phyloP scores from a whole-genome alignment of 1,139 yeast species.

The Blastobotrys persicus region DNA sequence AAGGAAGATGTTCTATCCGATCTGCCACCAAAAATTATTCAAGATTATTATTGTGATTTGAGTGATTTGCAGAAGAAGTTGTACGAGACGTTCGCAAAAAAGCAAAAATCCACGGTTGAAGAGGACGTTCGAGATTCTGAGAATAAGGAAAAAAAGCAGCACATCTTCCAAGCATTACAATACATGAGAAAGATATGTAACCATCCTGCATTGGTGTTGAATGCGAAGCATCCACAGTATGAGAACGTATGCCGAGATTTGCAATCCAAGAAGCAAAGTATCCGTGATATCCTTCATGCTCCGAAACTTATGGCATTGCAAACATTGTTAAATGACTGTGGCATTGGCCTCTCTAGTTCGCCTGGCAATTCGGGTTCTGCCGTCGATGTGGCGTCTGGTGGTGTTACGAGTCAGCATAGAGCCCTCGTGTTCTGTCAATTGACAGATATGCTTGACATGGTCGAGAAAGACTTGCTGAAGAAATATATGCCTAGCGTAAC shows the following conservation, averaged over 20 bases:
- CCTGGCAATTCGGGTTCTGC: slow-evolving; percentile 10
- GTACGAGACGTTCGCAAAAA: slow-evolving; percentile 87
- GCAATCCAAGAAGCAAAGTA: slow-evolving; percentile 53
- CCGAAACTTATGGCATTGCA: slow-evolving; percentile 86
- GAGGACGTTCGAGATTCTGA: slow-evolving; percentile 52
- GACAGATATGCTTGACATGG: slow-evolving; percentile 97
- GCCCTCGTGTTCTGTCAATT: slow-evolving; percentile 94
- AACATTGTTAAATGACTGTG: slow-evolving; percentile 84
- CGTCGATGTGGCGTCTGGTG: slow-evolving; percentile 48
- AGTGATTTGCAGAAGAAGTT: slow-evolving; percentile 85
- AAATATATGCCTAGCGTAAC: slow-evolving; percentile 88
- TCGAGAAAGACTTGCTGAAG: slow-evolving; percentile 81
- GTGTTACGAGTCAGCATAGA: slow-evolving; percentile 91
- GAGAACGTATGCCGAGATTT: slow-evolving; percentile 61
- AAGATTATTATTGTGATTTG: slow-evolving; percentile 94
- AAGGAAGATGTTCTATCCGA: slow-evolving; percentile 96
- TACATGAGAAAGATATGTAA: slow-evolving; percentile 97
- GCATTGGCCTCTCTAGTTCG: slow-evolving; percentile 63
- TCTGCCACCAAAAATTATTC: slow-evolving; percentile 96
- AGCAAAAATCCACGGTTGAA: slow-evolving; percentile 72
- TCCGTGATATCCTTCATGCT: slow-evolving; percentile 77
- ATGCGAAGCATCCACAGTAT: slow-evolving; percentile 82
- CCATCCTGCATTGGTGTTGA: slow-evolving; percentile 91
- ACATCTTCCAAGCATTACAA: slow-evolving; percentile 95
- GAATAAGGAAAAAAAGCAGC: slow-evolving; percentile 65